Evolutionary conservation across 1,284 basidiomycete genomes (phyloP).

Genomic region (Rhodotorula sp.): DNA sequence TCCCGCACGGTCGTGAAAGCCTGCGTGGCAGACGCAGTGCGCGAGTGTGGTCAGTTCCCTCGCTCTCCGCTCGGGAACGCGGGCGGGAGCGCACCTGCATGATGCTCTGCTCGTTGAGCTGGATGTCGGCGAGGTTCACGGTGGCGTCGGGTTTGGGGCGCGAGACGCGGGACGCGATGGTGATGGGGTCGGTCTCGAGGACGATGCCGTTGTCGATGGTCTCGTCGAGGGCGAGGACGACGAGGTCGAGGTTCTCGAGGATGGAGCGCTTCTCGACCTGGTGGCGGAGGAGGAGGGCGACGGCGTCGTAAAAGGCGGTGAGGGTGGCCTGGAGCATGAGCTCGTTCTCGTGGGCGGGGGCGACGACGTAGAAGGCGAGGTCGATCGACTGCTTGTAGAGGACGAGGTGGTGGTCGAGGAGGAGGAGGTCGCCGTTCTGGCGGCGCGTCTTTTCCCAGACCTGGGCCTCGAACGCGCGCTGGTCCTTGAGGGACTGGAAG

Average conservation of each 20-base stretch:
- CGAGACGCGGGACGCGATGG: constrained; percentile 92
- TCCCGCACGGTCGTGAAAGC: constrained; percentile 81
- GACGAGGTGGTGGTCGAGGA: constrained; percentile 87
- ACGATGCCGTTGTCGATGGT: constrained; percentile 98
- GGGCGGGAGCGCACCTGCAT: constrained; percentile 67
- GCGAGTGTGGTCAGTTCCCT: not conserved
- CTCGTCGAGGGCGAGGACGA: constrained; percentile 91
- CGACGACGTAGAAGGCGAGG: constrained; percentile 92
- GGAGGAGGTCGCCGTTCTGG: constrained; percentile 88
- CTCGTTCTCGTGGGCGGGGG: constrained; percentile 86
- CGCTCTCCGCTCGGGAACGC: too few species aligned
- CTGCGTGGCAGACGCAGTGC: not conserved
- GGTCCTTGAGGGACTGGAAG: constrained; percentile 78
- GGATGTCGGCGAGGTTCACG: constrained; percentile 72
- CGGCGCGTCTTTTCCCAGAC: constrained; percentile 94
- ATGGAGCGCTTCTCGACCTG: constrained; percentile 94
- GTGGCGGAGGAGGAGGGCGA: constrained; percentile 80
- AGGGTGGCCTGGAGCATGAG: constrained; percentile 89
- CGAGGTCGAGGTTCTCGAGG: constrained; percentile 91
- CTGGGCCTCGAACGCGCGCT: constrained; percentile 91
- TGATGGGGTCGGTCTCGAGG: constrained; percentile 91
- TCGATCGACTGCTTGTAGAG: constrained; percentile 93
- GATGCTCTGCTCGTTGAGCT: constrained; percentile 97
- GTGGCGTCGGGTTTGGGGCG: constrained; percentile 82
- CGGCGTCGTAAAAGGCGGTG: constrained; percentile 79